Conservation (phyloP, 805 yeast species). For the Starmerella davenportii region DNA sequence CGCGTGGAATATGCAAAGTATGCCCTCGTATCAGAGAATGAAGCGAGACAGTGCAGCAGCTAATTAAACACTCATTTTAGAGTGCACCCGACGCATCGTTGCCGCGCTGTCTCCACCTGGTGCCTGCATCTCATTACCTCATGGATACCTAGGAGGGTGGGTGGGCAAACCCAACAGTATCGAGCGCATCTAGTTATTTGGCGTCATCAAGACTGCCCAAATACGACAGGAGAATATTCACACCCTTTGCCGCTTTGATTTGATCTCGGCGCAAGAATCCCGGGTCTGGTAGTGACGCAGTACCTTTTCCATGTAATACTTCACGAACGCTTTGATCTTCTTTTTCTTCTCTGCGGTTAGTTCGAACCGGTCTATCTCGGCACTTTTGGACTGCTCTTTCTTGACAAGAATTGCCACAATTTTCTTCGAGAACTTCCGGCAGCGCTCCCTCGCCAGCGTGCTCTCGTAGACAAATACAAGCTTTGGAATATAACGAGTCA, state of each 20-base stretch:
- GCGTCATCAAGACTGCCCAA: too few species aligned
- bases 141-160: too few species aligned
- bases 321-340: constrained; percentile 50
- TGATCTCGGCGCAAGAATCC: background rate
- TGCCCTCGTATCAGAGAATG: too few species aligned
- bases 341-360: constrained; percentile 45
- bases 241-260: constrained; percentile 1
- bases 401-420: constrained; percentile 46
- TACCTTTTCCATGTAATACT: constrained; percentile 19
- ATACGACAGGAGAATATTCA: too few species aligned
- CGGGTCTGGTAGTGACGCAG: constrained; percentile 8
- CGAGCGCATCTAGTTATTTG: too few species aligned
- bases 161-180: too few species aligned
- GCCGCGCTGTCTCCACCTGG: too few species aligned
- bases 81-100: too few species aligned
- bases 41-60: too few species aligned
- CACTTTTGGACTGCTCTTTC: constrained; percentile 33
- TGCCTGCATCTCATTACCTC: too few species aligned
- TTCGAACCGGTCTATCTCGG: constrained; percentile 27
- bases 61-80: too few species aligned
- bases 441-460: constrained; percentile 50
- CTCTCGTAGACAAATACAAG: constrained; percentile 46
- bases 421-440: constrained; percentile 66
- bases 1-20: too few species aligned
- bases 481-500: constrained; percentile 70